Evolutionary conservation across 768 basidiomycete species (phyloP).

Genomic region (Boletus rubropictus): DNA sequence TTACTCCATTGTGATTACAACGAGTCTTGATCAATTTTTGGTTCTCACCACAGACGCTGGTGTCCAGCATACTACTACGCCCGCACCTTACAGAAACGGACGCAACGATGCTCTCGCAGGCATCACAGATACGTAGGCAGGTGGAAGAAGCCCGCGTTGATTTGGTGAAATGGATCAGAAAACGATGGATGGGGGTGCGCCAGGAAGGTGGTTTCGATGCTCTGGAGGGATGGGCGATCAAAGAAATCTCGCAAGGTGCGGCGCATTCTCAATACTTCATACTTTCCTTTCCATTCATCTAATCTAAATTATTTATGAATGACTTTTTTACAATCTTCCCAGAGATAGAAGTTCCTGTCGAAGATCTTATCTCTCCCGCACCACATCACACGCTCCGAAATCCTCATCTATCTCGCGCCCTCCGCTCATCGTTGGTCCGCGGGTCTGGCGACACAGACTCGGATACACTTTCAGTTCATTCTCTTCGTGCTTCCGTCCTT

Average conservation of each 20-base stretch:
- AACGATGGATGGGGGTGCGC: constrained; percentile 70
- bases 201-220: constrained; percentile 74
- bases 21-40: not conserved
- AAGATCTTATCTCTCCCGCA: constrained; percentile 58
- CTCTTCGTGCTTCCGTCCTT: constrained; percentile 41
- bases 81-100: constrained; percentile 55
- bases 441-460: constrained; percentile 30
- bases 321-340: not conserved
- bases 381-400: constrained; percentile 26
- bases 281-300: no score
- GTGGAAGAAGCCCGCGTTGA: constrained; percentile 61
- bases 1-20: not conserved
- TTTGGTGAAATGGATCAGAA: constrained; percentile 57
- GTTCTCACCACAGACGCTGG: constrained; percentile 47
- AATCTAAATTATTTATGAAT: not conserved
- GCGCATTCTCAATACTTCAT: not conserved
- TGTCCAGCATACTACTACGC: constrained; percentile 65
- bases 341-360: constrained; percentile 78
- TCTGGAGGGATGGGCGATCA: constrained; percentile 82
- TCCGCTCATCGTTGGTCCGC: constrained; percentile 27
- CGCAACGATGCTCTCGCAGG: constrained; percentile 58
- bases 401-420: constrained; percentile 24
- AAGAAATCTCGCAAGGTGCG: constrained; percentile 59
- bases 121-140: constrained; percentile 62
- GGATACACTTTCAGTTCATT: constrained; percentile 41